Percentiles rank a stretch among this genome's conserved stretches.
Conservation (phyloP, 2,329 filamentous ascomycete genomes). For the Diaporthe citrichinensis region DNA sequence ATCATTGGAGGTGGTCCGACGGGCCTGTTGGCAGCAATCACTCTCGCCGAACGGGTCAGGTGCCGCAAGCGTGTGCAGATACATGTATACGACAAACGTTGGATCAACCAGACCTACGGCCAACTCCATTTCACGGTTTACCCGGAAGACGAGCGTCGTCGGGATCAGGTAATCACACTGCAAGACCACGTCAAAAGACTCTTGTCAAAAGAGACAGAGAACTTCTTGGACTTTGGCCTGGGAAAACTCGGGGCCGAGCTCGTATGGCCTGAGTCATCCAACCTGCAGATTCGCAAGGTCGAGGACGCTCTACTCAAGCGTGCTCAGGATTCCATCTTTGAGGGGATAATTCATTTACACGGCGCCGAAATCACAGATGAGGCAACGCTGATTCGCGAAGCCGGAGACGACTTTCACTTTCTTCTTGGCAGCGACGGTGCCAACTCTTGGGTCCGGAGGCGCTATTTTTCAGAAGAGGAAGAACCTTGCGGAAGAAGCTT, state of each 20-base stretch:
- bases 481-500: conserved; percentile 53
- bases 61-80: conserved; percentile 50
- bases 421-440: conserved; percentile 54
- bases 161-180: conserved; percentile 54
- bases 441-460: conserved; percentile 53
- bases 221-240: conserved; percentile 44
- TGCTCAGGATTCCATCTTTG: conserved; percentile 51
- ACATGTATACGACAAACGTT: conserved; percentile 54
- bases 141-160: conserved; percentile 48
- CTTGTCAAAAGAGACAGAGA: conserved; percentile 47
- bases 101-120: conserved; percentile 45
- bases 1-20: conserved; percentile 53
- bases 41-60: conserved; percentile 50
- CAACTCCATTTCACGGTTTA: conserved; percentile 45
- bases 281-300: conserved; percentile 56
- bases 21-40: conserved; percentile 51
- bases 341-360: conserved; percentile 51
- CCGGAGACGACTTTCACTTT: conserved; percentile 51
- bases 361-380: conserved; percentile 38
- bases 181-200: conserved; percentile 53
- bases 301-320: conserved; percentile 53
- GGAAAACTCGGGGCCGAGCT: conserved; percentile 51
- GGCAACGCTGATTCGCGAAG: background rate
- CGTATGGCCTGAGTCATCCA: conserved; percentile 55
- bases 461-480: conserved; percentile 53